Base-by-base conservation (phyloP, 768 basidiomycete species). In the Lactarius psammicola region DNA sequence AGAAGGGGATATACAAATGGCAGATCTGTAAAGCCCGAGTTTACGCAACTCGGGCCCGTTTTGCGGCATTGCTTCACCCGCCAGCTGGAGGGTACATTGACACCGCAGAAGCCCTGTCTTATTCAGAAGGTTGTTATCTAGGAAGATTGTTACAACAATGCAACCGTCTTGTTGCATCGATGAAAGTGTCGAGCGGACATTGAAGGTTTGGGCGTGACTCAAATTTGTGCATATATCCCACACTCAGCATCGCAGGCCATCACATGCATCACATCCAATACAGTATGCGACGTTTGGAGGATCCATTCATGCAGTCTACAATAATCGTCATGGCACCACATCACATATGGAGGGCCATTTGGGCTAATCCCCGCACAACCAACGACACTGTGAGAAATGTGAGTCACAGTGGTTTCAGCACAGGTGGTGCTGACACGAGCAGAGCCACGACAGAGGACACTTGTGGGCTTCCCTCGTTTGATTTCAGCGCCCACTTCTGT, bases 1-100 rank as follows among this genome's bases (percentile, higher is more conserved):
- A 2, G 67, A 78, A 54, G 79, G 71, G 34, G 87, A 88, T 70
- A 79, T 85, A 20, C 78, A 81, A 54, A 89, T 89, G 87, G 77
- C 72, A 30, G 80, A 80, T 56, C 68, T 70, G 59, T 80, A 54
- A 66, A 57, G 56, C 23, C 26, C 23, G 33, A 34, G 46, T 49
- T 42, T 23, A 26, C 18, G 20, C 58, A 33, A 33, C 10, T 30
- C 5, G 15, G n/a, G 36, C 18, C 63, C 26, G 2, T 40, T 31
- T 8, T 62, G 55, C 40, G 23, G 31, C 6, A 33, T 40, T 10
- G 46, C 34, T 15, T 38, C 57, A 13, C 15, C 31, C 7, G 55
- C 55, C 20, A 20, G 42, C 9, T 34, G 26, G 20, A 31, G n/a
- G 33, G 31, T 28, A 28, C 51, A 23, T 28, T 10, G 10, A 53